Base-by-base conservation (phyloP, 2,329 filamentous ascomycete genomes). In the Ustulina deusta region DNA sequence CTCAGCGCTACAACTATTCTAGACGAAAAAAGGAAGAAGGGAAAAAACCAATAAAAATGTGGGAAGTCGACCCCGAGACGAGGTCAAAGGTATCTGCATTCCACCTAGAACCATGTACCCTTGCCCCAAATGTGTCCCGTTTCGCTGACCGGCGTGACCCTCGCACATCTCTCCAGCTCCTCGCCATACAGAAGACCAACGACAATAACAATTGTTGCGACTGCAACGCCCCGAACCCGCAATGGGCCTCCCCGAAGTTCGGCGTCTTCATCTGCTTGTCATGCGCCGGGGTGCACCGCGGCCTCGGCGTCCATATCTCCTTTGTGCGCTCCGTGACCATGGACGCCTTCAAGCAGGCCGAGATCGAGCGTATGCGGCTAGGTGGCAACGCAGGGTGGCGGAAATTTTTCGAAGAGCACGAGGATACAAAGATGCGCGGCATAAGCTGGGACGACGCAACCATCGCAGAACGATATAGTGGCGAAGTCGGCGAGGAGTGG, bases 41-140 rank as follows among this genome's bases (percentile, higher is more conserved):
- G 13, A 10, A 7, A 34, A n/a, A 52, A 52, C 6, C 13, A 3
- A 11, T 15, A 3, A 57, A 62, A 20, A 95, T 97, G 92, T 99
- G 96, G 96, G 96, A 99, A 84, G 94, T 99, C 73, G 96, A 99
- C 82, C 96, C 96, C 56, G 95, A 98, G 85, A 98, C 95, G 69
- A 90, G 93, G 82, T 93, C 92, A 78, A 98, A 98, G 89, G 94
- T 97, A 83, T 75, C 29, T 55, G 61, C 58, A 61, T 48, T 36
- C 44, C 22, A 40, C 34, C 34, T 44, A 54, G 66, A 48, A 57
- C 38, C 36, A 44, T 27, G 29, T 42, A 38, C 46, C 59, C 54
- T 64, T 38, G 29, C 61, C 52, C 22, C 42, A 20, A 34, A 58
- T 52, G 38, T 32, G 48, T 58, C 56, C 57, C 61, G 42, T 65